Base-by-base conservation (phyloP, 768 basidiomycete species). In the Rickenella mellea region DNA sequence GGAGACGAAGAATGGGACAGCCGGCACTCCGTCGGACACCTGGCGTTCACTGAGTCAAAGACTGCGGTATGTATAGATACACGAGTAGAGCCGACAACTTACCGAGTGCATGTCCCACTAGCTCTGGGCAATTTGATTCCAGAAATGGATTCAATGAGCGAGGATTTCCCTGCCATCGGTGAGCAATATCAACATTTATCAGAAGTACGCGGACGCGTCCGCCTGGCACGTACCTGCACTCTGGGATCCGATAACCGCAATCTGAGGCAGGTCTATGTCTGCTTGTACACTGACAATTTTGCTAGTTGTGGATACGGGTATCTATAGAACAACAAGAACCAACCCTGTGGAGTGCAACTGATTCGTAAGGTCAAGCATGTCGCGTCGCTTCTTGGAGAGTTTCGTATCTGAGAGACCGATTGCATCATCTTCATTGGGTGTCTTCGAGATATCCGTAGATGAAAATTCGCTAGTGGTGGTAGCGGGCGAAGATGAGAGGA, bases 81-180 rank as follows among this genome's bases (percentile, higher is more conserved):
- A 35, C 39, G 25, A 12, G 2, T 12, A 28, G 21, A n/a, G n/a
- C 14, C 27, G 11, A 3, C 1, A 22, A 49, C 47, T 28, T 46
- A 78, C 84, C 84, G 68, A 1, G 84, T 88, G 46, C 84, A 86
- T 0, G 83, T 85, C 0, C 84, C 84, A n/a, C 74, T 65, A 0
- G 78, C 79, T 8, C 82, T 70, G 19, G 83, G 83, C 0, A 86
- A 61, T 0, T 72, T 80, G 14, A 86, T 74, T 0, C 83, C 80
- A 0, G 81, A 83, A 33, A 87, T 84, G 0, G 80, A 72, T 49
- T 87, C 83, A 9, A 87, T 85, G 4, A 86, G 66, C 0, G 83
- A 86, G 0, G 81, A 83, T 51, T 86, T 86, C 0, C 84, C 84
- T n/a, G n/a, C n/a, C n/a, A n/a, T n/a, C n/a, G n/a, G n/a, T n/a